These are phyloP conservation scores for Plasmodium gallinaceum DNA, from an alignment of 169 alveolate genomes.

Conservation along the genomic window DNA sequence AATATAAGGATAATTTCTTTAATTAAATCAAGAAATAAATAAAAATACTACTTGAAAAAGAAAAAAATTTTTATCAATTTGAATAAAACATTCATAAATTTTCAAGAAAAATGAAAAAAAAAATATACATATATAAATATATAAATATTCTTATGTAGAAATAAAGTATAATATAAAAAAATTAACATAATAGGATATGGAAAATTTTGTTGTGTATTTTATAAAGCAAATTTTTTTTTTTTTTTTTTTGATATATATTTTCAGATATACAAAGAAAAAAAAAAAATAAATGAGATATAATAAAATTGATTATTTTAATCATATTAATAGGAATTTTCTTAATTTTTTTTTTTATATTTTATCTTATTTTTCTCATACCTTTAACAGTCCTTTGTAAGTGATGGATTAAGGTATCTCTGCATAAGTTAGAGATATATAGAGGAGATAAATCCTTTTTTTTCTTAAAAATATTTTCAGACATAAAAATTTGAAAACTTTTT, in stretches of 20 bases:
- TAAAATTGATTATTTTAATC: not conserved
- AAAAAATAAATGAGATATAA: too few species aligned
- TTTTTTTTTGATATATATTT: too few species aligned
- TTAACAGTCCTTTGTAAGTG: slow-evolving; percentile 13
- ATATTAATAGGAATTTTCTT: not conserved
- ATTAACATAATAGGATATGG: too few species aligned
- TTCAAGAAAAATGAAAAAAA: slow-evolving; percentile 1
- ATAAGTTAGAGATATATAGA: slow-evolving; percentile 27
- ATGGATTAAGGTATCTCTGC: slow-evolving; percentile 11
- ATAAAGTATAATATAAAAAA: too few species aligned
- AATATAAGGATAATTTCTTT: too few species aligned
- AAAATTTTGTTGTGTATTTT: not conserved
- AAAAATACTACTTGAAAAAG: not conserved
- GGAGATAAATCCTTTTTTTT: slow-evolving; percentile 28
- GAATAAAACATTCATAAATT: not conserved
- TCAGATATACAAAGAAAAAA: too few species aligned
- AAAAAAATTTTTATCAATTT: not conserved
- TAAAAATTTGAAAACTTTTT: slow-evolving; percentile 13
- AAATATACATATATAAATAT: not conserved
- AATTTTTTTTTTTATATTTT: slow-evolving; percentile 5
- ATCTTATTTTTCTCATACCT: slow-evolving; percentile 14
- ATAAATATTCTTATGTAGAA: not conserved
- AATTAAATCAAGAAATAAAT: not conserved
- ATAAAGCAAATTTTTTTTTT: too few species aligned
- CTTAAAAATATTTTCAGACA: slow-evolving; percentile 16